These are phyloP conservation scores for Lasiosphaeris hirsuta DNA, from an alignment of 495 filamentous ascomycete species.

Conservation along the genomic window DNA sequence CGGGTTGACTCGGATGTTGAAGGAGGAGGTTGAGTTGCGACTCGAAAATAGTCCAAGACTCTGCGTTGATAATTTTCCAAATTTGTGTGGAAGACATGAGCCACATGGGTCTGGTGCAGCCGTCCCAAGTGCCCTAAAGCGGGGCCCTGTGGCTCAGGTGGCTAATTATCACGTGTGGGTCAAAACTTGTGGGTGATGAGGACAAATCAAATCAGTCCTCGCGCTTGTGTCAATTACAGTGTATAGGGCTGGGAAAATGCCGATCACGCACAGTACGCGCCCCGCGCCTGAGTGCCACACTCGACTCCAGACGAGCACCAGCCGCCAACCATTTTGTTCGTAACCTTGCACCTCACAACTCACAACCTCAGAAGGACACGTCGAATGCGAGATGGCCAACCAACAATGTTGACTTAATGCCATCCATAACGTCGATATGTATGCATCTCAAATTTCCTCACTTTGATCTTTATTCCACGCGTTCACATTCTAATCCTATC, in stretches of 20 bases:
- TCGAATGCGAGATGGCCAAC: neutral
- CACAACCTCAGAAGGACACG: constrained; percentile 18
- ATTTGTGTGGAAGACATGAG: constrained; percentile 36
- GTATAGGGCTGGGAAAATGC: neutral
- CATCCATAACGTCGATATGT: neutral
- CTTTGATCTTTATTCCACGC: neutral
- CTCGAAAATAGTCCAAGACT: constrained; percentile 26
- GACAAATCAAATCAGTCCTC: neutral
- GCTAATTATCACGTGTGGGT: no score
- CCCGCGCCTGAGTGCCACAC: neutral
- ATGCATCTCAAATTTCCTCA: neutral
- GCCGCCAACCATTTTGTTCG: constrained; percentile 1
- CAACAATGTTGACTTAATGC: neutral
- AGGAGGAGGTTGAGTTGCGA: constrained; percentile 28
- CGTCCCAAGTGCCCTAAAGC: constrained; percentile 32
- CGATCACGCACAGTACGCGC: constrained; percentile 18
- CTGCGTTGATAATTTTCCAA: constrained; percentile 36
- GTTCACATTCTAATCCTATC: constrained; percentile 9
- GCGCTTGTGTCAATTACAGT: neutral
- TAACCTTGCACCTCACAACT: constrained; percentile 11
- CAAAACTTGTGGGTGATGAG: neutral
- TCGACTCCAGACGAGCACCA: constrained; percentile 2
- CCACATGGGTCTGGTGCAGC: constrained; percentile 27
- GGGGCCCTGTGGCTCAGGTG: constrained; percentile 13
- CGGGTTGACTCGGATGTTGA: constrained; percentile 31